Percentiles rank a stretch among this genome's conserved stretches.
Evolutionary conservation across 2,329 filamentous ascomycete genomes (phyloP).

Genomic region (Ophiostoma tasmaniense): DNA sequence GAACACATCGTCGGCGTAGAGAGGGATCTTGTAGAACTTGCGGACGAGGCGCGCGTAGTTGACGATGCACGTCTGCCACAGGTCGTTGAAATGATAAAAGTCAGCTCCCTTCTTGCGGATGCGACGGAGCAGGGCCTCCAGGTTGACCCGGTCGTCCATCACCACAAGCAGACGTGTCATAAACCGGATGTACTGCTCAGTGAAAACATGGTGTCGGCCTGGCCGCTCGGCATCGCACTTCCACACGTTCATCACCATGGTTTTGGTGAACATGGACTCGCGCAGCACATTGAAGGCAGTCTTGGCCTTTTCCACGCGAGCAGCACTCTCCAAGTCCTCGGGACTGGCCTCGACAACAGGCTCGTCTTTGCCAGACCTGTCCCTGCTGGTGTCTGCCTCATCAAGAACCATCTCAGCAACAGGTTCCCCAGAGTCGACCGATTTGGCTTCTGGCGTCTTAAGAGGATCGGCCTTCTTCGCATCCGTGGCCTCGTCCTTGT

Average conservation of each 20-base stretch:
- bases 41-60: slow-evolving; percentile 47
- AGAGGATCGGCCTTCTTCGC: not conserved
- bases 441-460: not conserved
- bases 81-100: slow-evolving; percentile 53
- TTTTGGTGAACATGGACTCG: slow-evolving; percentile 76
- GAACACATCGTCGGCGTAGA: slow-evolving; percentile 45
- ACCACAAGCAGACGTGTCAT: slow-evolving; percentile 67
- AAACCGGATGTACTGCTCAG: slow-evolving; percentile 75
- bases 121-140: slow-evolving; percentile 70
- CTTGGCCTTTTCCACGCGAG: slow-evolving; percentile 52
- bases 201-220: slow-evolving; percentile 87
- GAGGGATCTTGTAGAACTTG: slow-evolving; percentile 37
- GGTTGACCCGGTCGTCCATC: slow-evolving; percentile 62
- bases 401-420: slow-evolving; percentile 21
- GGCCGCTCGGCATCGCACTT: slow-evolving; percentile 78
- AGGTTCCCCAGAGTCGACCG: not conserved
- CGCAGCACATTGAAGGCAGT: slow-evolving; percentile 71
- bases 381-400: not conserved
- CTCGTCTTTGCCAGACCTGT: not conserved
- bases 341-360: not conserved
- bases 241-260: slow-evolving; percentile 91
- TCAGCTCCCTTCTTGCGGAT: slow-evolving; percentile 76
- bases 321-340: not conserved
- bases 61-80: slow-evolving; percentile 50
- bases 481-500: not conserved